Evolutionary conservation across 768 basidiomycete species (phyloP).

Genomic region (Suillus occidentalis): DNA sequence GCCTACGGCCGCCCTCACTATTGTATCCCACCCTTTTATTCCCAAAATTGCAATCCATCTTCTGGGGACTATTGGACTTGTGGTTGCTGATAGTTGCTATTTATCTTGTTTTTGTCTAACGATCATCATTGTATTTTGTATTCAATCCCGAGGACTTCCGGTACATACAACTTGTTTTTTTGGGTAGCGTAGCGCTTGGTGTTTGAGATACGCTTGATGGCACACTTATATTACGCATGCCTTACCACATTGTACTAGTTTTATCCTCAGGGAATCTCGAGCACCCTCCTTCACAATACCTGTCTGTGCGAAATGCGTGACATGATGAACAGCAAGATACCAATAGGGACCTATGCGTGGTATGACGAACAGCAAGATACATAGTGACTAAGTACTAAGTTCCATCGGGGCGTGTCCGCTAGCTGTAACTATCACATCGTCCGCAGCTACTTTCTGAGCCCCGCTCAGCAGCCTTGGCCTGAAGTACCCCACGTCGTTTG

Average conservation of each 20-base stretch:
- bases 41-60: background rate
- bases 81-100: constrained; percentile 17
- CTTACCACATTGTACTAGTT: constrained; percentile 9
- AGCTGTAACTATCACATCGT: constrained; percentile 28
- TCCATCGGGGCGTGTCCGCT: constrained; percentile 34
- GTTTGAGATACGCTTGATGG: background rate
- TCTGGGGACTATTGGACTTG: constrained; percentile 3
- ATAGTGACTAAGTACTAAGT: constrained; percentile 16
- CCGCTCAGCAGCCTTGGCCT: constrained; percentile 48
- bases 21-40: background rate
- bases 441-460: constrained; percentile 31
- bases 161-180: background rate
- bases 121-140: constrained; percentile 18
- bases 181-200: background rate
- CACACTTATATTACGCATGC: constrained; percentile 5
- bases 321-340: background rate
- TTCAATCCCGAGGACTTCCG: background rate
- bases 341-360: background rate
- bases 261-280: constrained; percentile 5
- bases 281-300: background rate
- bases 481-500: constrained; percentile 56
- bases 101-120: constrained; percentile 4
- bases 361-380: background rate
- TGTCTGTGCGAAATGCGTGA: background rate
- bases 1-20: constrained; percentile 18